phyloP scores from a whole-genome alignment of 257 asterid species.

The Apocynum venetum region DNA sequence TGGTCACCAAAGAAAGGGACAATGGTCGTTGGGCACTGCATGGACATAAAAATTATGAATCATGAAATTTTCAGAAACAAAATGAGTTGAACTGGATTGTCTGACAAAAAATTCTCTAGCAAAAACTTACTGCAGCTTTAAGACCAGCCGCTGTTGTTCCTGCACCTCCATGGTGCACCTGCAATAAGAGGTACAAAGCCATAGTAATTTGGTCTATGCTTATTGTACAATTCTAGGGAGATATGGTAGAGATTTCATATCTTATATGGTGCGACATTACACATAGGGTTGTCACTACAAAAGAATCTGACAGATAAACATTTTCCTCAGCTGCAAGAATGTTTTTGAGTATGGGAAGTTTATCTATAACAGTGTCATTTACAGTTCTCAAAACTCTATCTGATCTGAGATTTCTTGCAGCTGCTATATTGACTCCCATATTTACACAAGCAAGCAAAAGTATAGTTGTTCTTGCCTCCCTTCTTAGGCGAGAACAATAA shows the following conservation, averaged over 20 bases:
- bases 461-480: neutral
- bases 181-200: constrained; percentile 23
- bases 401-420: neutral
- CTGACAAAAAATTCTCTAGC: neutral
- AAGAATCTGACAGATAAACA: neutral
- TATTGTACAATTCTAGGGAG: neutral
- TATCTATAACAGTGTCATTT: neutral
- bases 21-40: constrained; percentile 86
- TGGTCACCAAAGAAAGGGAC: constrained; percentile 96
- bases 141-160: constrained; percentile 99
- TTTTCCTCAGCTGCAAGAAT: neutral
- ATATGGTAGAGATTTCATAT: neutral
- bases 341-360: neutral
- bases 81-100: constrained; percentile 5
- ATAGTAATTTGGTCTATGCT: neutral
- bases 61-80: constrained; percentile 9
- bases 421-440: too few species aligned
- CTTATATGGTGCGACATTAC: neutral
- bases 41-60: neutral
- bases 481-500: neutral
- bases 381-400: neutral
- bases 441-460: neutral
- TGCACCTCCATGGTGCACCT: constrained; percentile 99
- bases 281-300: neutral
- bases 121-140: constrained; percentile 74